These are phyloP conservation scores for Cenchrus fungigraminus DNA, from an alignment of 176 grass and related monocot genomes.

Conservation along the genomic window DNA sequence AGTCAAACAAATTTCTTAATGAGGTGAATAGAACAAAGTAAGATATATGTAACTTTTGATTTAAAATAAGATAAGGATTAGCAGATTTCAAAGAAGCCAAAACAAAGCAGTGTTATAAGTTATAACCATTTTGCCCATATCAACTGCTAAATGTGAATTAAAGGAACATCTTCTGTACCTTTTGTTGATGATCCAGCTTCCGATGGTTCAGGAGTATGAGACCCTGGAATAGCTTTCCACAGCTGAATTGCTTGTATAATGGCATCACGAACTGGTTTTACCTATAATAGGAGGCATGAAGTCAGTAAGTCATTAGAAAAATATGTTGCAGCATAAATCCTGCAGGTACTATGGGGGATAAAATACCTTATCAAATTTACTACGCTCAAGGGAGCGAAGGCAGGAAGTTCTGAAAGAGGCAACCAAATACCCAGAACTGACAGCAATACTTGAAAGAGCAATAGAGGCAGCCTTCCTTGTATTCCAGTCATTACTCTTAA, in stretches of 20 bases:
- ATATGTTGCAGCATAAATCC: conserved; percentile 6
- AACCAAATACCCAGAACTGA: conserved; percentile 71
- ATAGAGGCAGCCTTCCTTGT: conserved; percentile 83
- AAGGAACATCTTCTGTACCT: conserved; percentile 55
- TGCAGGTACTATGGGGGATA: conserved; percentile 21
- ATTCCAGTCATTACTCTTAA: conserved; percentile 89
- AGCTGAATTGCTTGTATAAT: conserved; percentile 78
- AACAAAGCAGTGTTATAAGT: conserved; percentile 6
- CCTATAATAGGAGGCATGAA: conserved; percentile 48
- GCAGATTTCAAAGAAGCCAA: neutral
- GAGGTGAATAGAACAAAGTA: neutral
- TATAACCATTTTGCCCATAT: conserved; percentile 1
- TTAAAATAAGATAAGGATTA: conserved; percentile 2
- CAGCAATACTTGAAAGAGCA: conserved; percentile 77
- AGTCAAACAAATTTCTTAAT: neutral
- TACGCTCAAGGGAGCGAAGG: conserved; percentile 81
- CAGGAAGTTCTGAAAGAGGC: conserved; percentile 68
- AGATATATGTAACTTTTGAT: neutral
- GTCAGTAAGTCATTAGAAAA: neutral
- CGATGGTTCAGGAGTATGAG: conserved; percentile 79
- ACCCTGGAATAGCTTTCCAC: conserved; percentile 87
- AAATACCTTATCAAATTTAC: conserved; percentile 90
- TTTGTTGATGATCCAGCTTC: conserved; percentile 89
- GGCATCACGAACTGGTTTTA: conserved; percentile 96
- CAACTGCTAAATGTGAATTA: neutral